A percentile compares a stretch with the other conserved stretches of the same genome.
These are phyloP conservation scores for Trichosporon sp. DNA, from an alignment of 1,284 basidiomycete genomes.

Conservation along the genomic window DNA sequence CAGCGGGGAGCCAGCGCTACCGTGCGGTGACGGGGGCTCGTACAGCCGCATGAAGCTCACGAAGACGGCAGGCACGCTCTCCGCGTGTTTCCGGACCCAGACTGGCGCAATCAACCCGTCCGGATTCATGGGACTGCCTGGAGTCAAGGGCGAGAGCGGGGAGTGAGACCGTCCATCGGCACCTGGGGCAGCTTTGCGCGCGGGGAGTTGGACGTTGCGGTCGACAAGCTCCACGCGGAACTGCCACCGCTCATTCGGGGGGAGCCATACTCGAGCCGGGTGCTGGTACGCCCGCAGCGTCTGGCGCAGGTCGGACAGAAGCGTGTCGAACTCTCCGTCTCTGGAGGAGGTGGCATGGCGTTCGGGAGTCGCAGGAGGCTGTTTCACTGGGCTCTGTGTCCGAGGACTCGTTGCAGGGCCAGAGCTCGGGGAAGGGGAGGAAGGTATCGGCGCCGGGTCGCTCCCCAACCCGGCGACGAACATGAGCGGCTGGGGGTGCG, in stretches of 20 bases:
- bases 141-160: conserved; percentile 84
- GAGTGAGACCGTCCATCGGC: conserved; percentile 63
- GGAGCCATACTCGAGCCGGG: conserved; percentile 59
- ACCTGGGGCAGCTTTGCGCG: conserved; percentile 68
- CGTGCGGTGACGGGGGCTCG: conserved; percentile 60
- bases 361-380: neutral
- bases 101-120: conserved; percentile 95
- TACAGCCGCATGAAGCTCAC: conserved; percentile 83
- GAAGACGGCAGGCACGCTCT: conserved; percentile 87
- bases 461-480: conserved; percentile 79
- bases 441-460: conserved; percentile 46
- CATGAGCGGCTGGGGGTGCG: conserved; percentile 85
- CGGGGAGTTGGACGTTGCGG: conserved; percentile 79
- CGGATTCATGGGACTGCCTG: conserved; percentile 83
- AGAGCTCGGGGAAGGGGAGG: conserved; percentile 1
- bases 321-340: conserved; percentile 59
- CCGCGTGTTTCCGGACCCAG: conserved; percentile 93
- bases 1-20: neutral
- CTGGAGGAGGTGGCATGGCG: neutral
- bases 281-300: conserved; percentile 64
- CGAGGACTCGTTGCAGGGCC: neutral
- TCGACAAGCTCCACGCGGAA: conserved; percentile 83
- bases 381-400: neutral
- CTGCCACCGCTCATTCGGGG: conserved; percentile 58
- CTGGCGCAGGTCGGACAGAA: conserved; percentile 64